phyloP scores from a whole-genome alignment of 345 rosid species.

The Euphorbia pulcherrima region DNA sequence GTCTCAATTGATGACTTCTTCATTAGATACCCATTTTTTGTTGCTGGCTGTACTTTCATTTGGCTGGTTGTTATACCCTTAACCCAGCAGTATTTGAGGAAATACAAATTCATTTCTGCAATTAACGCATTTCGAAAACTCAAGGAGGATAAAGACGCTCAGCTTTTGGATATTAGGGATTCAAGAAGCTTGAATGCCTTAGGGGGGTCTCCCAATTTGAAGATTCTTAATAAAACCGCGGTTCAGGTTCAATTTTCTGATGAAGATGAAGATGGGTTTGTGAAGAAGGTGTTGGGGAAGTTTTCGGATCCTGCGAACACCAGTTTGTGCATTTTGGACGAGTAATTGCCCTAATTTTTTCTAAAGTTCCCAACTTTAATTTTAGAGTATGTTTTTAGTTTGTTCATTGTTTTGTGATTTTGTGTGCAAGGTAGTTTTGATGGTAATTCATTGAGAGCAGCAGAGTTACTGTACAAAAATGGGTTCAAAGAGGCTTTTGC shows the following conservation, averaged over 20 bases:
- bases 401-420: conserved; percentile 14
- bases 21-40: conserved; percentile 80
- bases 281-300: conserved; percentile 50
- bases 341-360: conserved; percentile 40
- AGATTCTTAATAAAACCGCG: conserved; percentile 44
- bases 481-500: conserved; percentile 89
- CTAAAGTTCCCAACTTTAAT: neutral
- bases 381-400: neutral
- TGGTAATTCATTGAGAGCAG: conserved; percentile 68
- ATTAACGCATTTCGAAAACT: conserved; percentile 66
- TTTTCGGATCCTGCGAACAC: conserved; percentile 58
- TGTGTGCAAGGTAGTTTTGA: conserved; percentile 87
- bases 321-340: conserved; percentile 64
- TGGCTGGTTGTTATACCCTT: conserved; percentile 73
- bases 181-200: conserved; percentile 45
- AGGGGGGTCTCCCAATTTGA: conserved; percentile 58
- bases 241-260: conserved; percentile 53
- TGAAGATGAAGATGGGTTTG: conserved; percentile 45
- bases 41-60: conserved; percentile 70
- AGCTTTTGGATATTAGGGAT: conserved; percentile 83
- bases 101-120: conserved; percentile 62
- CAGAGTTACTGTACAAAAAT: conserved; percentile 62
- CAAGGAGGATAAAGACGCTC: conserved; percentile 49
- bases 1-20: conserved; percentile 67
- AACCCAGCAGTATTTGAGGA: conserved; percentile 49